These are phyloP conservation scores for Penicillium hesseltinei DNA, from an alignment of 2,329 filamentous ascomycete genomes.

Conservation along the genomic window DNA sequence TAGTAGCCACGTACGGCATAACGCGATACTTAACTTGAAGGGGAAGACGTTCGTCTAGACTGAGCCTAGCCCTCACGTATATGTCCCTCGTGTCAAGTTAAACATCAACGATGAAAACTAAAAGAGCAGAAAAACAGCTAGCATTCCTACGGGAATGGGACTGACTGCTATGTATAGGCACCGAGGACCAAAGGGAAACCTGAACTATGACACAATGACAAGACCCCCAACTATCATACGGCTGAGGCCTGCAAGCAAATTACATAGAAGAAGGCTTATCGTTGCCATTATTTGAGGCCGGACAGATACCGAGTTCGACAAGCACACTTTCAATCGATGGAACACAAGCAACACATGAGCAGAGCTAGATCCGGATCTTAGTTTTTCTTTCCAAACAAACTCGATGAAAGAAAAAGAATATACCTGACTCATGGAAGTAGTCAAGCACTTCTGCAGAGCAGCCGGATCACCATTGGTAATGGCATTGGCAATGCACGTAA, in stretches of 20 bases:
- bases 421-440: constrained; percentile 17
- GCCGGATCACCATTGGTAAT: constrained; percentile 12
- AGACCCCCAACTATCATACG: not conserved
- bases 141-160: not conserved
- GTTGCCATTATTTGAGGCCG: not conserved
- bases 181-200: not conserved
- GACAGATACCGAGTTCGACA: constrained; percentile 18
- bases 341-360: constrained; percentile 22
- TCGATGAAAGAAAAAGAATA: not conserved
- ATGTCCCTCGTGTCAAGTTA: not conserved
- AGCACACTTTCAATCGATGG: constrained; percentile 13
- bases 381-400: not conserved
- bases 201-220: not conserved
- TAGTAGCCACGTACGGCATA: not conserved
- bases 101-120: not conserved
- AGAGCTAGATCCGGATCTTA: constrained; percentile 14
- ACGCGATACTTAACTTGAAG: not conserved
- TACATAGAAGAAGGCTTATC: not conserved
- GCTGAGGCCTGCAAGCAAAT: not conserved
- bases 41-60: not conserved
- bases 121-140: not conserved
- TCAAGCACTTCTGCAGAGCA: constrained; percentile 19
- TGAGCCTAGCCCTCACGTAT: not conserved
- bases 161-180: not conserved
- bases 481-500: constrained; percentile 20